Conservation (phyloP, 352 stramenopile species). For the Halophytophthora polymorphica region DNA sequence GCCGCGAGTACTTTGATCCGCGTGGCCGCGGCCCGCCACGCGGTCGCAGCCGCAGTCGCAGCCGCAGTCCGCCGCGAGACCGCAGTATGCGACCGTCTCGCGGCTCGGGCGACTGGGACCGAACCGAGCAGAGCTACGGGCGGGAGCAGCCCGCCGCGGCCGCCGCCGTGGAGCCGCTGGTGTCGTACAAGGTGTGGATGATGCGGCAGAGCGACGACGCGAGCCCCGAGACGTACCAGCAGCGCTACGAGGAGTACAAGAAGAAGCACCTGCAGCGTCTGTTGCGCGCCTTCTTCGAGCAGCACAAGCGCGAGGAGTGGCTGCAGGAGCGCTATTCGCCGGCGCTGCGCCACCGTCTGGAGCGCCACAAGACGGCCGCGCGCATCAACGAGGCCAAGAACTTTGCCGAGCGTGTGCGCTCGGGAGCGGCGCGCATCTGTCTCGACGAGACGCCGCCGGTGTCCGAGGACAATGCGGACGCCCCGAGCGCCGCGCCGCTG, state of each 20-base stretch:
- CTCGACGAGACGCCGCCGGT: conserved; percentile 51
- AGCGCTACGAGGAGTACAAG: conserved; percentile 88
- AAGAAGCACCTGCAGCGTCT: conserved; percentile 82
- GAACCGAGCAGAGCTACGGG: conserved; percentile 12
- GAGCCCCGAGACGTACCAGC: conserved; percentile 78
- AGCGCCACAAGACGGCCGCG: conserved; percentile 60
- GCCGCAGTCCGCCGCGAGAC: conserved; percentile 11
- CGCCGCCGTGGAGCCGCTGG: conserved; percentile 59
- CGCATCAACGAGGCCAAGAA: conserved; percentile 75
- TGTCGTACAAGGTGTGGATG: conserved; percentile 88
- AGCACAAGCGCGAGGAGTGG: conserved; percentile 84
- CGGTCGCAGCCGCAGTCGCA: conserved; percentile 31
- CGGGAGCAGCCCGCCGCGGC: conserved; percentile 32
- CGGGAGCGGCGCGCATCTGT: conserved; percentile 48
- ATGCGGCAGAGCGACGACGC: conserved; percentile 84
- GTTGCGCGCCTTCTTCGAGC: conserved; percentile 81
- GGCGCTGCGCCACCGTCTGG: conserved; percentile 60
- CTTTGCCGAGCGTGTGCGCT: conserved; percentile 63
- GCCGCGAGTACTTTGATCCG: conserved; percentile 31
- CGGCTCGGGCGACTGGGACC: conserved; percentile 11
- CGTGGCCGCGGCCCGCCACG: conserved; percentile 23
- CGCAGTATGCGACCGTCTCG: conserved; percentile 7
- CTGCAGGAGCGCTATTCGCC: conserved; percentile 85
- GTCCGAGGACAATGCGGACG: conserved; percentile 20
- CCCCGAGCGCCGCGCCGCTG: conserved; percentile 12